Percentiles rank a stretch among this genome's conserved stretches.
Conservation (phyloP, 2,329 filamentous ascomycete species). For the Geoglossum cookeanum region DNA sequence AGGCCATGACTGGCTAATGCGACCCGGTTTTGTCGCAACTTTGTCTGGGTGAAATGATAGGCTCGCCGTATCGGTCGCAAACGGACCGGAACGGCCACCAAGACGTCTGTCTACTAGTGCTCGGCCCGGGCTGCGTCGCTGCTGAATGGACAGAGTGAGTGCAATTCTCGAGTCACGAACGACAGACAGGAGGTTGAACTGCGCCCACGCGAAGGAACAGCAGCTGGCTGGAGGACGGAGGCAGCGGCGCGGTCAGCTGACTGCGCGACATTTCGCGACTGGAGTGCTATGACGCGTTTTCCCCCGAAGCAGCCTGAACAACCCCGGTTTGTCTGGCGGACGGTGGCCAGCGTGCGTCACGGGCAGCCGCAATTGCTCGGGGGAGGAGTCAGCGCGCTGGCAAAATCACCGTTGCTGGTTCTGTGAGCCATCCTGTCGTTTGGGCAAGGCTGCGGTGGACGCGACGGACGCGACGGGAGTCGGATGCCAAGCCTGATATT, state of each 20-base stretch:
- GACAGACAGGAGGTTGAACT: neutral
- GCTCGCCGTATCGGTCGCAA: neutral
- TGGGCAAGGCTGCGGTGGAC: neutral
- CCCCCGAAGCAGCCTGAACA: neutral
- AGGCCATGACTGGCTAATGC: neutral
- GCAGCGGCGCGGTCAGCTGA: neutral
- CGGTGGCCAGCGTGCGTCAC: neutral
- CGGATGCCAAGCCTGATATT: neutral
- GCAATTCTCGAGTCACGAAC: neutral
- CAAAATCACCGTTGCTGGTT: neutral
- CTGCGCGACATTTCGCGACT: neutral
- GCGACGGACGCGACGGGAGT: neutral
- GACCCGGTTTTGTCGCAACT: slow-evolving; percentile 1
- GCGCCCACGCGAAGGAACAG: neutral
- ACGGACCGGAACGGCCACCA: neutral
- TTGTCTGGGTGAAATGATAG: neutral
- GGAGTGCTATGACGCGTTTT: neutral
- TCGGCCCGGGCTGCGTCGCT: neutral
- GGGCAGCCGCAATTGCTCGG: neutral
- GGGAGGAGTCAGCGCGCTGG: too few species aligned
- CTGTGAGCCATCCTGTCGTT: neutral
- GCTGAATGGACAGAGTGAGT: neutral
- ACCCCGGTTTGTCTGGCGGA: neutral
- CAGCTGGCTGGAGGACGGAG: neutral
- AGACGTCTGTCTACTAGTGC: neutral